A percentile compares a stretch with the other conserved stretches of the same genome.
Evolutionary conservation across 2,329 filamentous ascomycete species (phyloP).

Genomic region (Colletotrichum sp.): DNA sequence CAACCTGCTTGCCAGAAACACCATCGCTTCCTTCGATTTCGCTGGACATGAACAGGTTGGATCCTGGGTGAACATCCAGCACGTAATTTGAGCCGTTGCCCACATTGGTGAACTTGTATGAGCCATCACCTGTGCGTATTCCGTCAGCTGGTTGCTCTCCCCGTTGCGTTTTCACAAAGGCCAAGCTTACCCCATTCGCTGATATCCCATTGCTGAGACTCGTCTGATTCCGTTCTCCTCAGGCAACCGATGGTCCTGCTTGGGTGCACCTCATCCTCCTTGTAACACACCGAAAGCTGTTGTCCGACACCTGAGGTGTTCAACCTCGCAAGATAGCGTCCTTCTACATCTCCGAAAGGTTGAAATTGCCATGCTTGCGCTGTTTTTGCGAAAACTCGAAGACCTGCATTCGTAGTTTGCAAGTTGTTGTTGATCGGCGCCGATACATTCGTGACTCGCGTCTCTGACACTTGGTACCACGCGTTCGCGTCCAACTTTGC

Average conservation of each 20-base stretch:
- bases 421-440: conserved; percentile 17
- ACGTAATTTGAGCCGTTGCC: conserved; percentile 34
- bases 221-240: conserved; percentile 24
- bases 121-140: conserved; percentile 17
- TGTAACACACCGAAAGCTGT: conserved; percentile 35
- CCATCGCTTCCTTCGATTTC: conserved; percentile 22
- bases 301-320: conserved; percentile 28
- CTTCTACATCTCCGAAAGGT: conserved; percentile 26
- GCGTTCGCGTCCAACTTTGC: conserved; percentile 36
- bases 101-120: conserved; percentile 34
- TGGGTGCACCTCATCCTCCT: conserved; percentile 24
- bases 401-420: conserved; percentile 16
- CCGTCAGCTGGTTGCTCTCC: not conserved
- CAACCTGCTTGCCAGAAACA: conserved; percentile 26
- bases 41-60: conserved; percentile 34
- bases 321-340: conserved; percentile 36
- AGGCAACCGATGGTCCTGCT: conserved; percentile 34
- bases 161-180: accelerated
- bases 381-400: conserved; percentile 25
- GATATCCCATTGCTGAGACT: conserved; percentile 38
- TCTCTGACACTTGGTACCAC: conserved; percentile 40
- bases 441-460: conserved; percentile 33
- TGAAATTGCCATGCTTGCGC: conserved; percentile 33
- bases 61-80: conserved; percentile 35
- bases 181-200: conserved; percentile 26